phyloP scores from a whole-genome alignment of 768 basidiomycete species.

The Polyporus arcularius region DNA sequence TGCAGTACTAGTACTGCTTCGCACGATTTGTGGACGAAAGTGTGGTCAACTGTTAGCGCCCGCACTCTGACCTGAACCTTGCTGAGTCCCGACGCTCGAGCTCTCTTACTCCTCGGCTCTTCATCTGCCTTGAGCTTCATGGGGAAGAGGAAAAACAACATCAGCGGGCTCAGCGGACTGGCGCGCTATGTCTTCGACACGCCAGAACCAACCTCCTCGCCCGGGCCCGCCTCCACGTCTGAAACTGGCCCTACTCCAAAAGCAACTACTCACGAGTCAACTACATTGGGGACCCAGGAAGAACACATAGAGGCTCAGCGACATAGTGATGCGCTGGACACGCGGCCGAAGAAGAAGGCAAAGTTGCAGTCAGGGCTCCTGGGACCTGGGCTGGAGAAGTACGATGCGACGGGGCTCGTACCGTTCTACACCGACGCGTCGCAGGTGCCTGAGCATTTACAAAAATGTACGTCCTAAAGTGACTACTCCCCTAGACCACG shows the following conservation, averaged over 20 bases:
- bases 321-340: not conserved
- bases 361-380: conserved; percentile 23
- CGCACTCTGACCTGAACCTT: too few relatives aligned
- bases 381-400: conserved; percentile 40
- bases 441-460: conserved; percentile 75
- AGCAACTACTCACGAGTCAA: too few relatives aligned
- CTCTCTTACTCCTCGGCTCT: too few relatives aligned
- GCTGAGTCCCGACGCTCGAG: too few relatives aligned
- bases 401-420: conserved; percentile 75
- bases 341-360: conserved; percentile 38
- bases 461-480: conserved; percentile 68
- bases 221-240: not conserved
- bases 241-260: not conserved
- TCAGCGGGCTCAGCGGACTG: conserved; percentile 14
- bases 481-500: not conserved
- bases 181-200: conserved; percentile 7
- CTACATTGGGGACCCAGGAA: not conserved
- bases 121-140: not conserved
- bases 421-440: conserved; percentile 62
- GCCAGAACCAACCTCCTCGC: not conserved
- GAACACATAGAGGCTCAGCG: not conserved
- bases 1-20: too few relatives aligned
- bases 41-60: too few relatives aligned
- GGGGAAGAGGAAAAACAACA: conserved; percentile 17
- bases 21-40: too few relatives aligned